Conservation (phyloP, 1,139 yeast species). For the Yamadazyma buinensis region DNA sequence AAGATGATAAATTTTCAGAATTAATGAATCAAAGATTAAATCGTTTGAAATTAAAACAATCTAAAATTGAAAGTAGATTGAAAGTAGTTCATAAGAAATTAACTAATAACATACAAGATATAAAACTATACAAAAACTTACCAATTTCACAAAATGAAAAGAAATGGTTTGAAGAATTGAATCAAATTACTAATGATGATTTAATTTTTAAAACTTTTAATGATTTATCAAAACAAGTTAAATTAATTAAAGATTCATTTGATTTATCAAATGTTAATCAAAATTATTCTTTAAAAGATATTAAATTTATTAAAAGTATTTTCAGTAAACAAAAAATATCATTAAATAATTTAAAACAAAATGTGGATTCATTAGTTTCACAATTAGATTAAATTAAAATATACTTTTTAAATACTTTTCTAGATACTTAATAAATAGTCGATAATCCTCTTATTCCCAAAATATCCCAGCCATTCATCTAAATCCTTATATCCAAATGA, state of each 20-base stretch:
- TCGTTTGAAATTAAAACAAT: conserved; percentile 15
- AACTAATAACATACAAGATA: conserved; percentile 19
- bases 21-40: too few relatives aligned
- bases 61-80: conserved; percentile 15
- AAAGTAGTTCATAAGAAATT: conserved; percentile 21
- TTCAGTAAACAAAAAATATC: conserved; percentile 4
- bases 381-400: neutral
- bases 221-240: conserved; percentile 11
- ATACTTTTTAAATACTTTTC: neutral
- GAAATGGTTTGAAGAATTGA: conserved; percentile 37
- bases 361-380: conserved; percentile 2
- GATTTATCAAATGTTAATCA: neutral
- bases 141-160: conserved; percentile 36
- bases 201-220: conserved; percentile 3
- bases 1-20: conserved; percentile 9
- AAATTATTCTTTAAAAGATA: conserved; percentile 1
- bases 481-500: conserved; percentile 19
- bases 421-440: neutral
- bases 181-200: conserved; percentile 16
- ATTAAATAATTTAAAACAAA: conserved; percentile 4
- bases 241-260: conserved; percentile 7
- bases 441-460: neutral
- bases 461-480: conserved; percentile 8
- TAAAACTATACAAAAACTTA: conserved; percentile 18
- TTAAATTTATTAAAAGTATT: conserved; percentile 3